Conservation (phyloP, 768 basidiomycete genomes). For the Mycena epipterygia region DNA sequence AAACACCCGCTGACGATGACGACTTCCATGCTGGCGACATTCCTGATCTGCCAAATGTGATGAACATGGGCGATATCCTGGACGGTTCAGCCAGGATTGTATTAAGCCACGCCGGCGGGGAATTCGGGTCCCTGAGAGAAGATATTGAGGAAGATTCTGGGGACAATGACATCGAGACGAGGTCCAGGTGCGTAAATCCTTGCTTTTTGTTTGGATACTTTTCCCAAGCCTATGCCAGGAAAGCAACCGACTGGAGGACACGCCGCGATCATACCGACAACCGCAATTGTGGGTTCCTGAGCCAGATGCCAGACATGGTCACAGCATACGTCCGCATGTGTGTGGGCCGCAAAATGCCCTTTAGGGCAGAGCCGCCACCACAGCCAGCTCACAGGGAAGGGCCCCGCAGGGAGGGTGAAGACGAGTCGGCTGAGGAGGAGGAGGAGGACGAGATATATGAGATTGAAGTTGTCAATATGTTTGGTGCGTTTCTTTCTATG, state of each 20-base stretch:
- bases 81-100: background rate
- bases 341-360: background rate
- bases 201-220: background rate
- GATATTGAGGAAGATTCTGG: background rate
- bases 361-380: background rate
- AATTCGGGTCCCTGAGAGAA: background rate
- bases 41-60: background rate
- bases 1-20: too few species aligned
- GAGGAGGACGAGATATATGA: conserved; percentile 11
- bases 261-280: background rate
- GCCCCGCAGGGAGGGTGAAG: too few species aligned
- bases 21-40: too few species aligned
- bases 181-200: background rate
- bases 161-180: background rate
- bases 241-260: background rate
- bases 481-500: background rate
- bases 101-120: background rate
- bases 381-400: too few species aligned
- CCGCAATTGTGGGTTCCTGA: background rate
- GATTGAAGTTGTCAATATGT: background rate
- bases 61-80: background rate
- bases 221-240: background rate
- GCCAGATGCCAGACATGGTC: background rate
- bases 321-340: conserved; percentile 1
- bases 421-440: conserved; percentile 27